phyloP scores from a whole-genome alignment of 1,139 yeast genomes.

The Williopsis jadinii region DNA sequence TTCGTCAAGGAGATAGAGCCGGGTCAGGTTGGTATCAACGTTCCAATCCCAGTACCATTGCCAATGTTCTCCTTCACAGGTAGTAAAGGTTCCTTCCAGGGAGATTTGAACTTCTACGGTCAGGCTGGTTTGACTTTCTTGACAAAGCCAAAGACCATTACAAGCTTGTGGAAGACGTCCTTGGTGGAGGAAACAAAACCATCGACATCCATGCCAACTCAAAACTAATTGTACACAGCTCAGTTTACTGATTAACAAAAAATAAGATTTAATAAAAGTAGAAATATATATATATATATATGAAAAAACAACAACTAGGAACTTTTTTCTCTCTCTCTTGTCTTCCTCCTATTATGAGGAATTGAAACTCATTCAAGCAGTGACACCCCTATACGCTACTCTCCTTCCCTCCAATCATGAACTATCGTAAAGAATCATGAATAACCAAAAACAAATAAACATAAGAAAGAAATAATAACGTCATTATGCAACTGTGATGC shows the following conservation, averaged over 20 bases:
- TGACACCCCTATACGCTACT: no score
- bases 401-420: no score
- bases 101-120: slow-evolving; percentile 77
- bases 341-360: no score
- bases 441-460: not conserved
- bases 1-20: slow-evolving; percentile 66
- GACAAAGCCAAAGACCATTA: slow-evolving; percentile 74
- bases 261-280: no score
- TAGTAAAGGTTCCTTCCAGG: slow-evolving; percentile 68
- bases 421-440: no score
- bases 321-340: no score
- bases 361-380: no score
- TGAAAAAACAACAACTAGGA: no score
- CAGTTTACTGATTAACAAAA: no score
- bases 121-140: slow-evolving; percentile 66
- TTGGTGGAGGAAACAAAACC: slow-evolving; percentile 49
- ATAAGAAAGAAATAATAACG: not conserved
- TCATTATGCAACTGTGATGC: not conserved
- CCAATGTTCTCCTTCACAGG: slow-evolving; percentile 84
- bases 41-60: slow-evolving; percentile 79
- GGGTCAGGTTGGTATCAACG: slow-evolving; percentile 77
- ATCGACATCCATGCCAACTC: slow-evolving; percentile 58
- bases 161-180: slow-evolving; percentile 60
- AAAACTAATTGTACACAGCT: slow-evolving; percentile 17
- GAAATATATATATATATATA: no score